A percentile compares a stretch with the other conserved stretches of the same genome.
phyloP scores from a whole-genome alignment of 2,329 filamentous ascomycete genomes.

The Corynespora cassiicola region DNA sequence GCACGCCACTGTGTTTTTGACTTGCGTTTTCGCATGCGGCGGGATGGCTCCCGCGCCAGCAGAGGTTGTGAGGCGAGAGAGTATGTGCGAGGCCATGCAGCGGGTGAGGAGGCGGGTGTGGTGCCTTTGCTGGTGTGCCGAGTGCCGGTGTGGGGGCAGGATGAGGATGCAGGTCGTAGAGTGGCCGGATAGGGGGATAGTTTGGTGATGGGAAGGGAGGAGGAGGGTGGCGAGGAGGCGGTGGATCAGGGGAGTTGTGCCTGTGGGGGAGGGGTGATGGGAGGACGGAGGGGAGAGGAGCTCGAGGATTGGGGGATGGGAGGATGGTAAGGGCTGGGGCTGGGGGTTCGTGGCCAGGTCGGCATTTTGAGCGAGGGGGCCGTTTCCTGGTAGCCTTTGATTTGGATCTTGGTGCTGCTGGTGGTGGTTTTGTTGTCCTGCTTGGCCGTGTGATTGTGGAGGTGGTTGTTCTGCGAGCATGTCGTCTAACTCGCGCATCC shows the following conservation, averaged over 20 bases:
- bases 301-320: constrained; percentile 51
- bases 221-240: constrained; percentile 59
- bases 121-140: no score
- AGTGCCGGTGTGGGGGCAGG: no score
- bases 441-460: constrained; percentile 6
- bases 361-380: no score
- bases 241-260: constrained; percentile 67
- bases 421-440: constrained; percentile 10
- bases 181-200: constrained; percentile 49
- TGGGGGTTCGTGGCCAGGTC: no score
- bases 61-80: background rate
- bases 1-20: no score
- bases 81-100: constrained; percentile 35
- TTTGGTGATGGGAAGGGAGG: constrained; percentile 48
- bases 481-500: constrained; percentile 55
- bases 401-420: constrained; percentile 7
- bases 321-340: background rate
- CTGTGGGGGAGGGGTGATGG: constrained; percentile 52
- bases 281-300: constrained; percentile 54
- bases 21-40: no score
- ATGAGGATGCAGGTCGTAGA: constrained; percentile 56
- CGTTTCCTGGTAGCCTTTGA: background rate
- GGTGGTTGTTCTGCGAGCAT: constrained; percentile 26
- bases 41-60: no score
- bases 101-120: constrained; percentile 56